Evolutionary conservation across 495 filamentous ascomycete species (phyloP), one percentile per base, ranked within the genome.

Genomic region (Arthonia radiata): DNA sequence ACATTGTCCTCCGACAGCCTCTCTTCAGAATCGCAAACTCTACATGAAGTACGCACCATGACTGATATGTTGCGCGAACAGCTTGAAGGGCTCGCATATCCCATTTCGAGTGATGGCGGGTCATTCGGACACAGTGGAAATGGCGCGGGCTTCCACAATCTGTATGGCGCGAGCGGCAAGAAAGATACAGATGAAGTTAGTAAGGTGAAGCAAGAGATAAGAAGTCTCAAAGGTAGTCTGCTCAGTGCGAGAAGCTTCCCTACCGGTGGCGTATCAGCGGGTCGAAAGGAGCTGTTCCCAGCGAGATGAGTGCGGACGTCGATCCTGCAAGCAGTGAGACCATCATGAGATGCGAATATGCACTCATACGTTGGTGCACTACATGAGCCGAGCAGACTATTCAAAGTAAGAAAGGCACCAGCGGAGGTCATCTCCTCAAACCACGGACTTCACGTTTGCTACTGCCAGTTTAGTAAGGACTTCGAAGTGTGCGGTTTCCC

Each of bases 181-280:
- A 35, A 44, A 16, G 63, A 69, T 40, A 59, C 81, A 19, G 83
- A 92, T 43, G 73, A 71, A 35, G 71, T 90, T 32, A 59, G 64
- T 15, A 64, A 56, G 41, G 62, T 89, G 10, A 82, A 73, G 49
- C 61, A 69, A 13, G 78, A 89, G 42, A 91, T 97, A 33, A 55
- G 80, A 27, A 64, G 78, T 35, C 67, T 94, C n/a, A 97, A 97
- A 56, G 83, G 86, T 11, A 71, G 82, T 25, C 52, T 97, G 45
- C 39, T 97, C 42, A 83, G 71, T 54, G 68, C 81, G 11, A 56
- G 67, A 41, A 66, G 52, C 33, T 69, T 72, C 38, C 62, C 65
- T 11, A 37, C 27, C 4, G 32, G 32, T n/a, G n/a, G n/a, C n/a
- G n/a, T n/a, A n/a, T n/a, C n/a, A n/a, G n/a, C n/a, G n/a, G n/a